Conservation (phyloP, 305 asterid genomes). For the Lippia alba region DNA sequence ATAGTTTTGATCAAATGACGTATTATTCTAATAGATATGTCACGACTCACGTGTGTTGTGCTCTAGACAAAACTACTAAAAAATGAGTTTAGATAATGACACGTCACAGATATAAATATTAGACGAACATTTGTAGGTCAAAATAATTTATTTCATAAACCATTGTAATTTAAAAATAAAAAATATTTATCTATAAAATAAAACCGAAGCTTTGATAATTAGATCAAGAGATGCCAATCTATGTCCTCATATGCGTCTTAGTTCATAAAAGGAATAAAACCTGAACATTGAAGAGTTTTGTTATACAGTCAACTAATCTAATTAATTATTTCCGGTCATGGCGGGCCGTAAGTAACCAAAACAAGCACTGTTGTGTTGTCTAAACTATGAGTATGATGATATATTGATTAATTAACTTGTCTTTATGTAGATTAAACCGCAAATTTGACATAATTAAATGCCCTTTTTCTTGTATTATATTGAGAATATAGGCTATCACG, state of each 20-base stretch:
- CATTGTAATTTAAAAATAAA: too few relatives aligned
- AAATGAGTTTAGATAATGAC: too few relatives aligned
- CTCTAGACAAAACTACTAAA: too few relatives aligned
- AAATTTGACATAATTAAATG: constrained; percentile 22
- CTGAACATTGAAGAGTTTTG: neutral
- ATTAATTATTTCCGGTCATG: constrained; percentile 26
- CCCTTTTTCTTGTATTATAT: constrained; percentile 9
- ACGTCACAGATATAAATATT: too few relatives aligned
- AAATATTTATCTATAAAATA: too few relatives aligned
- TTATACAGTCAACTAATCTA: neutral
- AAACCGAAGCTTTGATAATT: neutral
- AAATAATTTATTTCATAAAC: too few relatives aligned
- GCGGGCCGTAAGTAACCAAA: constrained; percentile 35
- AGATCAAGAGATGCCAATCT: constrained; percentile 28
- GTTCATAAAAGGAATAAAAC: constrained; percentile 2
- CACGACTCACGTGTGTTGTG: too few relatives aligned
- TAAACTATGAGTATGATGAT: constrained; percentile 5
- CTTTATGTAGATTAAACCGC: constrained; percentile 26
- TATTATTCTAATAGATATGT: too few relatives aligned
- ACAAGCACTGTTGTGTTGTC: constrained; percentile 8
- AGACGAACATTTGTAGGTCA: too few relatives aligned
- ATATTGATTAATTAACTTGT: constrained; percentile 23
- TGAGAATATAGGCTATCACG: constrained; percentile 27
- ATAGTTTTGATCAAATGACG: too few relatives aligned
- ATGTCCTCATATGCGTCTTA: constrained; percentile 27